Conservation (phyloP, 495 filamentous ascomycete species). For the Penicillium ochrochloron region DNA sequence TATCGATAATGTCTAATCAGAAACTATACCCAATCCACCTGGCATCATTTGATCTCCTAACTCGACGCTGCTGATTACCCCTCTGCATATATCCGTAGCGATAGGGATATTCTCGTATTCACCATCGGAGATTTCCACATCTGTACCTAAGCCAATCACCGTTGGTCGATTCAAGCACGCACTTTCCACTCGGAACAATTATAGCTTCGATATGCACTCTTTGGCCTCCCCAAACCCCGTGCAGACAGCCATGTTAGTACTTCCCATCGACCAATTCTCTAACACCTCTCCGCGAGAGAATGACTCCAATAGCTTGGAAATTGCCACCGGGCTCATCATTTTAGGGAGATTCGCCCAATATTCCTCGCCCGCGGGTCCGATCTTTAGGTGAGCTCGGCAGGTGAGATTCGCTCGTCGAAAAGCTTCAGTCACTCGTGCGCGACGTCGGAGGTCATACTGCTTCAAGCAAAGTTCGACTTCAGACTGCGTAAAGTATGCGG, state of each 20-base stretch:
- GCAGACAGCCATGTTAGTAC: not conserved
- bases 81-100: not conserved
- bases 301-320: not conserved
- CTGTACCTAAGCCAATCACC: not conserved
- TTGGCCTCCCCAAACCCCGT: not conserved
- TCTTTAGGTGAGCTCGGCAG: not conserved
- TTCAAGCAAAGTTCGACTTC: not conserved
- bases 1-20: too few relatives aligned
- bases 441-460: slow-evolving; percentile 3
- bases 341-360: not conserved
- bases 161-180: not conserved
- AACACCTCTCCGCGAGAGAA: not conserved
- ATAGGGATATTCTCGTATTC: not conserved
- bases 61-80: not conserved
- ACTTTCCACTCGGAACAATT: not conserved
- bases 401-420: not conserved
- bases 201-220: not conserved
- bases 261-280: not conserved
- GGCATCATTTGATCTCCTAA: too few relatives aligned
- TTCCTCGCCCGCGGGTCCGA: not conserved
- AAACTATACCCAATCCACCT: too few relatives aligned
- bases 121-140: not conserved
- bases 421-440: not conserved
- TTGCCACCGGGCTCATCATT: not conserved
- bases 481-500: not conserved